A percentile compares a stretch with the other conserved stretches of the same genome.
Conservation (phyloP, 208 protist genomes). For the Leishmania turanica region DNA sequence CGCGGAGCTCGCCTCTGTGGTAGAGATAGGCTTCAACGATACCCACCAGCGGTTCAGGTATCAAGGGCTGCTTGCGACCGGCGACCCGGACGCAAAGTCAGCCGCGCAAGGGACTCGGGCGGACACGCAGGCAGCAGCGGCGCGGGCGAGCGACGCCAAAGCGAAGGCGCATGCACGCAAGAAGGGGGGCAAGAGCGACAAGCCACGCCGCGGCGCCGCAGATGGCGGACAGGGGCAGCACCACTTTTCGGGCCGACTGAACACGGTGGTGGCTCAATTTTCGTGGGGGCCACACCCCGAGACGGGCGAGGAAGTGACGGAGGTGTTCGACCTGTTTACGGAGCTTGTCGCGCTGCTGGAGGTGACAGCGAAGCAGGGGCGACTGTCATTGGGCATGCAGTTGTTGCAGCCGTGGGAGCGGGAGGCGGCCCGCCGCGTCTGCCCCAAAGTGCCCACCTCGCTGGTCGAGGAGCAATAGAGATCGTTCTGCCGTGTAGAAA, state of each 20-base stretch:
- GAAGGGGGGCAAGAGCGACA: constrained; percentile 36
- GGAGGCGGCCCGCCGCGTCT: constrained; percentile 19
- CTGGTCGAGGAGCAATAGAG: constrained; percentile 20
- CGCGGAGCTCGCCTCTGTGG: constrained; percentile 49
- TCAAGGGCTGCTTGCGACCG: constrained; percentile 11
- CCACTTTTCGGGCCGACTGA: background rate
- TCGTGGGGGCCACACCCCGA: constrained; percentile 33
- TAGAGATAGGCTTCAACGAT: constrained; percentile 54
- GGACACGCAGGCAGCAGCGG: background rate
- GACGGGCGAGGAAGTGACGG: constrained; percentile 39
- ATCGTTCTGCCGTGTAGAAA: background rate
- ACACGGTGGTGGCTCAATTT: background rate
- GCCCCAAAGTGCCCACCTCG: constrained; percentile 35
- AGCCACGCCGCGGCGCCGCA: constrained; percentile 1
- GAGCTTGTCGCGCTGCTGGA: constrained; percentile 52
- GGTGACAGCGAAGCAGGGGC: constrained; percentile 34
- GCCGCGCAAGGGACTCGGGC: background rate
- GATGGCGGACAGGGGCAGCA: background rate
- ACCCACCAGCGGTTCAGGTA: constrained; percentile 45
- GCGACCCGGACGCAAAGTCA: background rate
- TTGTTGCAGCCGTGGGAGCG: constrained; percentile 74
- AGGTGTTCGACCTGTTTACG: constrained; percentile 45
- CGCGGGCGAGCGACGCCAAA: constrained; percentile 15
- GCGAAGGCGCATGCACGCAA: constrained; percentile 30
- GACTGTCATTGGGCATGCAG: constrained; percentile 56